phyloP scores from a whole-genome alignment of 2,329 filamentous ascomycete genomes.

The Tolypocladium tropicale region DNA sequence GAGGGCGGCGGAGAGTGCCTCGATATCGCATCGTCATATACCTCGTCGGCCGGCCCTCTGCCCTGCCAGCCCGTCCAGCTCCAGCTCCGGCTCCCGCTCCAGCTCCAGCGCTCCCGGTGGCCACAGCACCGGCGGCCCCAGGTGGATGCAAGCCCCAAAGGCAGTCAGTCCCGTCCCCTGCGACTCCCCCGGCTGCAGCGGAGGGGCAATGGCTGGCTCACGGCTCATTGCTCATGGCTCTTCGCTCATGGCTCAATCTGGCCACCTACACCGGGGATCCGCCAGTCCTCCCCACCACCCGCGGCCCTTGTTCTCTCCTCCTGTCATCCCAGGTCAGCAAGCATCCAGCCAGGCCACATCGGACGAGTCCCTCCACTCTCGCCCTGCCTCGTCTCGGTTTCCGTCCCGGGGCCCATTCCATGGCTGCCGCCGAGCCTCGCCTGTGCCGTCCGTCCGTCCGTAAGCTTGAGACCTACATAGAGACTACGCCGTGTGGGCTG shows the following conservation, averaged over 20 bases:
- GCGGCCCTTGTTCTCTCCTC: background rate
- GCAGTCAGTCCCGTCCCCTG: too few relatives aligned
- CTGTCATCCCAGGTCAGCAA: background rate
- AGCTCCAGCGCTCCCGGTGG: background rate
- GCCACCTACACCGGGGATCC: background rate
- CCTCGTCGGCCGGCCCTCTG: background rate
- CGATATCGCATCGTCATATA: slow-evolving; percentile 10
- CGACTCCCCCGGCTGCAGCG: background rate
- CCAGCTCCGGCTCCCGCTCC: background rate
- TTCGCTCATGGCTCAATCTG: background rate
- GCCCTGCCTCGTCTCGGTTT: background rate
- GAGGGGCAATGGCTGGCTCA: too few relatives aligned
- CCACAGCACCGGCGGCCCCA: background rate
- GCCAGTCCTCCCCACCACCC: background rate
- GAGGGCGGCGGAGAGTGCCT: slow-evolving; percentile 9
- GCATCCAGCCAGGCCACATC: background rate
- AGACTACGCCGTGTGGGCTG: background rate
- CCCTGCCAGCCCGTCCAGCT: background rate
- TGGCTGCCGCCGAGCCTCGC: background rate
- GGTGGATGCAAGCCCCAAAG: background rate
- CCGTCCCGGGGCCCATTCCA: background rate
- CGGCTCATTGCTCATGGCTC: too few relatives aligned
- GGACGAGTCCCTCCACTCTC: background rate
- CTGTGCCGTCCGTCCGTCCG: background rate
- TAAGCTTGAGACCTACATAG: background rate